Evolutionary conservation across 805 yeast genomes (phyloP), one percentile per base, ranked within the genome.

Genomic region (Candida multigemmis): DNA sequence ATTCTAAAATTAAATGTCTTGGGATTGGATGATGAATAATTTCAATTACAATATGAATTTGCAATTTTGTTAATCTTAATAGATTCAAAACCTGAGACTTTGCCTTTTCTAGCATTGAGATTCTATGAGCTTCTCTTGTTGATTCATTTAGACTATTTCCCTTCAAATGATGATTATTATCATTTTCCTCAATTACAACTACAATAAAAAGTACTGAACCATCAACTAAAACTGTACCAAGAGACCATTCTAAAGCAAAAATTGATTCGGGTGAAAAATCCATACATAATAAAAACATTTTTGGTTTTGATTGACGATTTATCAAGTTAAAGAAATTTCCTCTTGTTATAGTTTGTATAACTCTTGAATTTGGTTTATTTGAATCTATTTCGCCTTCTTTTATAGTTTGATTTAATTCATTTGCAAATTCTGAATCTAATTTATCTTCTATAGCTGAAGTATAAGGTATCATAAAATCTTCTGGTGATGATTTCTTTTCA

Each of bases 241-340:
- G 64, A 22, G 86, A 72, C 81, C 95, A 86, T 42, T 84, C 91
- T 13, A 87, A 60, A 0, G 96, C 91, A 50, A 80, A 81, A 20
- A 67, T 64, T 2, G 94, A 77, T 46, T 85, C 96, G 1, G 84
- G 80, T 3, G 89, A 75, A 36, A 80, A 68, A 48, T 87, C 96
- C 59, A 80, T 71, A 43, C 91, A 84, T 12, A 85, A 67, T 25
- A 86, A 53, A 49, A 76, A 84, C 45, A 82, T 70, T 39, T 74
- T 73, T 21, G 68, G 68, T 33, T 61, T 62, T 26, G 55, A 46
- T 31, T 49, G 49, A 11, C 65, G 65, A 37, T 57, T 57, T 20
- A 61, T 55, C 16, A 71, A 49, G 34, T 68, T 68, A 42, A 75
- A 76, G 40, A 74, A 74, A 35, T 68, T 64, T 2, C 87, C 87